Evolutionary conservation across 2,329 filamentous ascomycete species (phyloP).

Genomic region (Colletotrichum spaethianum): DNA sequence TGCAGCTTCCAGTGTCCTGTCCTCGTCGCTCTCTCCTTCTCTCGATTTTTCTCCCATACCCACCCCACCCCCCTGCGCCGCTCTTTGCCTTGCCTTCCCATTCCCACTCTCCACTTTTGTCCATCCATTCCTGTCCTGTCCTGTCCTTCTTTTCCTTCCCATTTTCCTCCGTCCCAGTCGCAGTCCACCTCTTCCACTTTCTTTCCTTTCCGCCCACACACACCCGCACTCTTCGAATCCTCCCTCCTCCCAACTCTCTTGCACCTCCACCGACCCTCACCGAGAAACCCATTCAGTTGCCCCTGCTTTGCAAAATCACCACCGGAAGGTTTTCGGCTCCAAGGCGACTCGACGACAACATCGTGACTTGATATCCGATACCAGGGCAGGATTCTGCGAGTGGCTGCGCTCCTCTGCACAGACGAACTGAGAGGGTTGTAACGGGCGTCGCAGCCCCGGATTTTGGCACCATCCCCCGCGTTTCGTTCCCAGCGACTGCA

Average conservation of each 20-base stretch:
- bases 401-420: slow-evolving; percentile 20
- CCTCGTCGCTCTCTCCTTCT: neutral
- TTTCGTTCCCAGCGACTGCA: slow-evolving; percentile 39
- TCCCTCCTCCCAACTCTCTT: slow-evolving; percentile 1
- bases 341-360: neutral
- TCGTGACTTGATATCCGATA: neutral
- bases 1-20: neutral
- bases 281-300: slow-evolving; percentile 23
- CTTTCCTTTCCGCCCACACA: slow-evolving; percentile 10
- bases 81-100: slow-evolving; percentile 17
- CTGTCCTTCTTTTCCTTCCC: slow-evolving; percentile 12
- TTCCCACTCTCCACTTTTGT: slow-evolving; percentile 11
- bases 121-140: slow-evolving; percentile 16
- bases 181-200: slow-evolving; percentile 6
- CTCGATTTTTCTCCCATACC: neutral
- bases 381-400: neutral
- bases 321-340: neutral
- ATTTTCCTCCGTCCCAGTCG: slow-evolving; percentile 11
- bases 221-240: neutral
- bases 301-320: slow-evolving; percentile 3
- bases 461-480: slow-evolving; percentile 42
- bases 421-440: slow-evolving; percentile 27
- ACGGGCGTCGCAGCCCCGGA: slow-evolving; percentile 40
- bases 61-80: neutral
- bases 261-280: slow-evolving; percentile 31